These are phyloP conservation scores for Galeopsis tetrahit DNA, from an alignment of 257 asterid species.

Conservation along the genomic window DNA sequence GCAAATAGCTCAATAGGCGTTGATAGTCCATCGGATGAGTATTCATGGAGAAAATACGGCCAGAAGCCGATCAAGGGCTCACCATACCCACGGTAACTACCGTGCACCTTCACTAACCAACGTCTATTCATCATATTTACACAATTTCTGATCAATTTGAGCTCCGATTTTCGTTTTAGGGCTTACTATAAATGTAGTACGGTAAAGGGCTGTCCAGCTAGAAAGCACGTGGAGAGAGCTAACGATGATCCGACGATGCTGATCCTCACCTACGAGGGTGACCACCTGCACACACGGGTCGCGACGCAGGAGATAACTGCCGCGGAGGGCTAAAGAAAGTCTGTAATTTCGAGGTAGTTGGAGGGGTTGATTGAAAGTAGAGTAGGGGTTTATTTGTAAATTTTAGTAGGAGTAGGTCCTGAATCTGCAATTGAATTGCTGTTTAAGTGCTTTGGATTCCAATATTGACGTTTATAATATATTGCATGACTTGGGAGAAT, in stretches of 20 bases:
- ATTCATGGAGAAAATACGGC: conserved; percentile 85
- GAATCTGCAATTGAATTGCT: conserved; percentile 16
- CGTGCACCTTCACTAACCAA: conserved; percentile 29
- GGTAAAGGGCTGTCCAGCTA: conserved; percentile 80
- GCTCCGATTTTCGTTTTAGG: conserved; percentile 39
- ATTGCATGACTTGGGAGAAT: background rate
- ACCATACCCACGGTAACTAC: conserved; percentile 74
- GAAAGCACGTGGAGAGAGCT: conserved; percentile 89
- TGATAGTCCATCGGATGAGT: conserved; percentile 72
- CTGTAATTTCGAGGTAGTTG: conserved; percentile 41
- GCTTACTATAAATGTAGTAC: conserved; percentile 84
- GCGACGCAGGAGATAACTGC: conserved; percentile 47
- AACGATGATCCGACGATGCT: conserved; percentile 75
- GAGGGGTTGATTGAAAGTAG: conserved; percentile 27
- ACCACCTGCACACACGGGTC: conserved; percentile 58
- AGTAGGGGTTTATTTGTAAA: conserved; percentile 42
- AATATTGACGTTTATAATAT: no score
- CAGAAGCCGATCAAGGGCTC: conserved; percentile 90
- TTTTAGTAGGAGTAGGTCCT: conserved; percentile 44
- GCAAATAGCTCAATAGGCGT: conserved; percentile 70
- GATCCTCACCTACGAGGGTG: conserved; percentile 80
- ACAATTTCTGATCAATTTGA: background rate
- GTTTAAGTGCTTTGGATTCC: background rate
- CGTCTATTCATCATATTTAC: background rate
- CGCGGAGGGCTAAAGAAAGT: background rate